These are phyloP conservation scores for Neltuma alba DNA, from an alignment of 306 rosid species.

Conservation along the genomic window DNA sequence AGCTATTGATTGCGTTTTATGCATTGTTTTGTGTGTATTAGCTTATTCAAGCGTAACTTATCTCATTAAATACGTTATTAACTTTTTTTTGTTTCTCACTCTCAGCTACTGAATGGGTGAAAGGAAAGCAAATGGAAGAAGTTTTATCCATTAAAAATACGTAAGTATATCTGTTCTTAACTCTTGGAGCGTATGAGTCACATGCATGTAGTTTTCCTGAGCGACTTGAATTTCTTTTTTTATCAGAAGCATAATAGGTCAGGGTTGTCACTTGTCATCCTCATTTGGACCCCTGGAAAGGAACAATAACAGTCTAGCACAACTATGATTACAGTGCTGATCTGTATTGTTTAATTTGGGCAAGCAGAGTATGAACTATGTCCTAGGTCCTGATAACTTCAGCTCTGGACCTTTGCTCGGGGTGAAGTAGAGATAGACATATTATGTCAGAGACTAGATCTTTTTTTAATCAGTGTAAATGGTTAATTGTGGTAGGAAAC, in stretches of 20 bases:
- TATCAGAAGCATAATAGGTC: not conserved
- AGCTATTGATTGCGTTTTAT: not conserved
- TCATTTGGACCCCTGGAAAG: not conserved
- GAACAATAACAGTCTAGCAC: not conserved
- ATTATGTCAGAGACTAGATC: not conserved
- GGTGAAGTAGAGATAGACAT: not conserved
- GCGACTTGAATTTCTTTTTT: not conserved
- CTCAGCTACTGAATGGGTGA: slow-evolving; percentile 94
- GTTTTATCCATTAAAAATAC: slow-evolving; percentile 76
- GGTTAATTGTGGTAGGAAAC: not conserved
- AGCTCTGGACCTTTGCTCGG: not conserved
- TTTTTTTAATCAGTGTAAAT: not conserved
- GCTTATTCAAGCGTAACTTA: not conserved
- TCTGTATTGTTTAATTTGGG: not conserved
- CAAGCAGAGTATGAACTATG: not conserved
- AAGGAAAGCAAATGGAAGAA: slow-evolving; percentile 87
- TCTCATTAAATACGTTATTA: slow-evolving; percentile 10
- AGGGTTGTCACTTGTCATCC: not conserved
- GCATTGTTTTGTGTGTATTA: not conserved
- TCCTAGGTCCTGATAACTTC: not conserved
- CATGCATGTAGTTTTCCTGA: not conserved
- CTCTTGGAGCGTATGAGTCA: not conserved
- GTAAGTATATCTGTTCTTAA: slow-evolving; percentile 43
- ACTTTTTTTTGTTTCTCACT: slow-evolving; percentile 9
- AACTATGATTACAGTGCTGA: not conserved